Percentiles rank a stretch among this genome's conserved stretches.
Conservation (phyloP, 2,329 filamentous ascomycete species). For the Seiridium cupressi region DNA sequence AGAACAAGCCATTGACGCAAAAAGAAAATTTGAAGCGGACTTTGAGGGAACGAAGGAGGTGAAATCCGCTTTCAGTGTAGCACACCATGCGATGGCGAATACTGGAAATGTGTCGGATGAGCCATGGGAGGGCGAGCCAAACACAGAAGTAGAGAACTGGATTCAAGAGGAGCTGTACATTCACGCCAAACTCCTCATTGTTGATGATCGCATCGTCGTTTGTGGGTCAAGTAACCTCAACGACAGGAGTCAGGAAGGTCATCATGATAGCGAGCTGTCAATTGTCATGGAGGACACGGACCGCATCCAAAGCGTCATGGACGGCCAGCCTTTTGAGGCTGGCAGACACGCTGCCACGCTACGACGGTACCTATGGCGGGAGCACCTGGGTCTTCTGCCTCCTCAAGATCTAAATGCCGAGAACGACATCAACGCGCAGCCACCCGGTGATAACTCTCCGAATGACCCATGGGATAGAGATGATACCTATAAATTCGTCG, state of each 20-base stretch:
- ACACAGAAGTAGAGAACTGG: conserved; percentile 82
- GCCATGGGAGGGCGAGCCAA: conserved; percentile 70
- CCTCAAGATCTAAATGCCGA: conserved; percentile 67
- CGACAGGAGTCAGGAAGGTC: conserved; percentile 82
- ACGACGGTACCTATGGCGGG: conserved; percentile 80
- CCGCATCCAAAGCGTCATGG: conserved; percentile 70
- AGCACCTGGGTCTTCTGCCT: conserved; percentile 80
- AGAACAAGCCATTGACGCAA: conserved; percentile 42
- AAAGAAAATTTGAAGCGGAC: conserved; percentile 51
- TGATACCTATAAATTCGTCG: conserved; percentile 62
- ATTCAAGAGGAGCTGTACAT: conserved; percentile 96
- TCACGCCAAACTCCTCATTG: conserved; percentile 87
- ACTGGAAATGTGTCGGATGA: conserved; percentile 64
- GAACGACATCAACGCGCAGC: conserved; percentile 69
- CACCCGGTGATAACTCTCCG: conserved; percentile 63
- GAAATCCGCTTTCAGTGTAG: conserved; percentile 52
- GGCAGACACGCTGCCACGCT: conserved; percentile 81
- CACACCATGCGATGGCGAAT: conserved; percentile 78
- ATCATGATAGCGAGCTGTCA: conserved; percentile 87
- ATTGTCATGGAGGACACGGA: conserved; percentile 86
- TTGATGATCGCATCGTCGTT: conserved; percentile 81
- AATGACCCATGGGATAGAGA: conserved; percentile 64
- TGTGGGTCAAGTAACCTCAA: conserved; percentile 91
- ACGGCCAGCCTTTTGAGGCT: conserved; percentile 72
- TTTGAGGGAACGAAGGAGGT: conserved; percentile 33